A percentile compares a stretch with the other conserved stretches of the same genome.
Evolutionary conservation across 805 yeast genomes (phyloP).

Genomic region (Cyberlindnera mississippiensis): DNA sequence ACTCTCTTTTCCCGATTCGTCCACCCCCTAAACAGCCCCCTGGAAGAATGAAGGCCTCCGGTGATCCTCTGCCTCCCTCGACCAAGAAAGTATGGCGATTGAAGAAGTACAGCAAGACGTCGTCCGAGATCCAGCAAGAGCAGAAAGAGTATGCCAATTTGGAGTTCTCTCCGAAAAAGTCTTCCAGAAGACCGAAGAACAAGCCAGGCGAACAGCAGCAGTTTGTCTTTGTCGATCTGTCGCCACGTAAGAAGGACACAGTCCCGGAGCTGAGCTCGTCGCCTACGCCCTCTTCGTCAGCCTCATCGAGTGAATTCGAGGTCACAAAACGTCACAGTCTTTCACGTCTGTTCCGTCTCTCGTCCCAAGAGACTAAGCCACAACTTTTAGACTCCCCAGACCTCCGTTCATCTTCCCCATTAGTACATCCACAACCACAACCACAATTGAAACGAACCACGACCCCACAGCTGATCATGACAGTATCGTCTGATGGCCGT

Average conservation of each 20-base stretch:
- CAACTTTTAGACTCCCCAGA: conserved; percentile 15
- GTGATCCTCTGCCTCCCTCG: conserved; percentile 11
- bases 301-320: background rate
- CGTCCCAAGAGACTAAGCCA: conserved; percentile 4
- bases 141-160: conserved; percentile 22
- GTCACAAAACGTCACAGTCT: conserved; percentile 5
- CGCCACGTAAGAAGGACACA: conserved; percentile 25
- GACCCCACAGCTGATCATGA: conserved; percentile 18
- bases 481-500: conserved; percentile 16
- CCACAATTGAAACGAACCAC: conserved; percentile 14
- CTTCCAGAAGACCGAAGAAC: conserved; percentile 25
- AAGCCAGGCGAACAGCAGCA: conserved; percentile 27
- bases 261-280: background rate
- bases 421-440: background rate
- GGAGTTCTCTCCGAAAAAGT: conserved; percentile 26
- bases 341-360: conserved; percentile 15
- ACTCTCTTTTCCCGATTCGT: no score
- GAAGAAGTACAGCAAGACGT: conserved; percentile 23
- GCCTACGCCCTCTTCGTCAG: background rate
- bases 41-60: no score
- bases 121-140: conserved; percentile 24
- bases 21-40: no score
- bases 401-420: conserved; percentile 6
- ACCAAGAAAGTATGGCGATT: conserved; percentile 28
- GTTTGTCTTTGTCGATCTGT: conserved; percentile 29